phyloP scores from a whole-genome alignment of 371 early-diverging fungal genomes.

The Choanephora cucurbitarum region DNA sequence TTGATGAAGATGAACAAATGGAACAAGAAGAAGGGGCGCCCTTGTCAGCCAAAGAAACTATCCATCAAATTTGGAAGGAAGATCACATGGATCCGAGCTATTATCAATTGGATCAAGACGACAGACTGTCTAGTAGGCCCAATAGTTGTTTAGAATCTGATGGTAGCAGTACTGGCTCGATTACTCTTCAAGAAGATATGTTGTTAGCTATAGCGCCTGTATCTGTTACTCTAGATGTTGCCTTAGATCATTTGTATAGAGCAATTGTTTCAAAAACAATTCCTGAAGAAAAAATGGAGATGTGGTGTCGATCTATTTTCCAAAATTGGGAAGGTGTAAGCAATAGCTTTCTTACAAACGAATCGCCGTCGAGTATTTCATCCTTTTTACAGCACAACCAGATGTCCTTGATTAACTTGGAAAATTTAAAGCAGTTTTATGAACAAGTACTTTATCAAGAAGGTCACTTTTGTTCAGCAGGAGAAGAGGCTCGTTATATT shows the following conservation, averaged over 20 bases:
- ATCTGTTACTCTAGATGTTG: conserved; percentile 23
- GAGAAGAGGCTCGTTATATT: neutral
- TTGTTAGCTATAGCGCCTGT: conserved; percentile 33
- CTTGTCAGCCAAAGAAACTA: no score
- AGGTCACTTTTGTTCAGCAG: neutral
- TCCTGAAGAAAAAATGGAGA: conserved; percentile 16
- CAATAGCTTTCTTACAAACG: conserved; percentile 32
- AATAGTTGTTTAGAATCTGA: neutral
- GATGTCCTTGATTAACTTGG: conserved; percentile 8
- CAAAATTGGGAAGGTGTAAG: conserved; percentile 55
- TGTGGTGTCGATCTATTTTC: conserved; percentile 42
- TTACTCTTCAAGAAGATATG: conserved; percentile 16
- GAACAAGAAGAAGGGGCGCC: neutral
- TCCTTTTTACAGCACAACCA: conserved; percentile 5
- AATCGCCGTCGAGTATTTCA: neutral
- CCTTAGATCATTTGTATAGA: conserved; percentile 22
- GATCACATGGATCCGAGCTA: conserved; percentile 21
- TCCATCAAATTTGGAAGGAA: neutral
- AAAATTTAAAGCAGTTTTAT: conserved; percentile 20
- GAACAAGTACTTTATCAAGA: conserved; percentile 14
- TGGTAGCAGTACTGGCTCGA: neutral
- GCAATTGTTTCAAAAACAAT: conserved; percentile 9
- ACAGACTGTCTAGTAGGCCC: neutral
- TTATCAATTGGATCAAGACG: conserved; percentile 30
- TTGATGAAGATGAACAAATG: neutral